Base-by-base conservation (phyloP, 2,329 filamentous ascomycete species). In the Exophiala phaeomuriformis region DNA sequence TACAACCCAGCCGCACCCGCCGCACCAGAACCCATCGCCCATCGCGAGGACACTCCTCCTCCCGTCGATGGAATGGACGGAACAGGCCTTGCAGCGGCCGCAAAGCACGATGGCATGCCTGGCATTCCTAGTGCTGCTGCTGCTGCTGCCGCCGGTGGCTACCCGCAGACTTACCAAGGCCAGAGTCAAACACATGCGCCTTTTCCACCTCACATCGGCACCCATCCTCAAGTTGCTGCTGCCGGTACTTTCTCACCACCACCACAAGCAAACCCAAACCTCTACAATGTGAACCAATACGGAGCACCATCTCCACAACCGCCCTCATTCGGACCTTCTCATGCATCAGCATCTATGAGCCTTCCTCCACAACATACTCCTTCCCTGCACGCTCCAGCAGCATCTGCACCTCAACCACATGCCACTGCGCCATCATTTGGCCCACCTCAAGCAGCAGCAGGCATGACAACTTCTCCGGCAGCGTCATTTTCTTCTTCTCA, bases 31-130 rank as follows among this genome's bases (percentile, higher is more conserved):
- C 80, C 79, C 1, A 82, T 84, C 49, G 73, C 77, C 40, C 77
- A 82, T 61, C 76, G 82, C n/a, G 81, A 84, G 66, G 83, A 83
- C 69, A 84, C 82, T 3, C 82, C 82, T 2, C 82, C 82, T 4
- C 82, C 82, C 8, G 69, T 71, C 29, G 81, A 84, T 65, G 78
- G 73, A 36, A 73, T 68, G 10, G 68, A 66, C 33, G 74, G 74
- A 9, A 75, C 73, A 1, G 74, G 73, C 2, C 68, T 76, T 3
- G 64, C 69, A 39, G 69, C 71, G 3, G 72, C 71, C 5, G 68
- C 68, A 4, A 67, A 66, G 52, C 68, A 67, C 37, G 72, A 75
- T 52, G 62, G 69, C 36, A 60, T 65, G 37, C 71, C 69, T 53
- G 27, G 41, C 47, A 19, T 54, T 28, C 59, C 59, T 36, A 56